phyloP scores from a whole-genome alignment of 306 rosid species.

The Casuarina glauca region DNA sequence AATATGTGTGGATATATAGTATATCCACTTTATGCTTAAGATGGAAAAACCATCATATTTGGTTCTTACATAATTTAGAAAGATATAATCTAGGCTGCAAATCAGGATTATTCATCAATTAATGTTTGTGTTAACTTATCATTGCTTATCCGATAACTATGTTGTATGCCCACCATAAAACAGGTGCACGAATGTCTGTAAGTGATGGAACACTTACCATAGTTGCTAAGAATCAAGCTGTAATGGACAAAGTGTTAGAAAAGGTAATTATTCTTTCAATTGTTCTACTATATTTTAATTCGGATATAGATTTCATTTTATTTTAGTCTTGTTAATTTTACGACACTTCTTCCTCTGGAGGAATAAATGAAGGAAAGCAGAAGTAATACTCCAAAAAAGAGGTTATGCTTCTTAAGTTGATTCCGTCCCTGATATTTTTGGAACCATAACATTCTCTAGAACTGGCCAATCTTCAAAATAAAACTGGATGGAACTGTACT shows the following conservation, averaged over 20 bases:
- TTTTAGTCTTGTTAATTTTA: background rate
- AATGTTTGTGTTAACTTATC: constrained; percentile 2
- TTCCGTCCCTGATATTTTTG: background rate
- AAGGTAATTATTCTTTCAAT: constrained; percentile 53
- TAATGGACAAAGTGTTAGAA: constrained; percentile 77
- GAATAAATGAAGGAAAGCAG: background rate
- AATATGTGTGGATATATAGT: background rate
- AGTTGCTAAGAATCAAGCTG: constrained; percentile 73
- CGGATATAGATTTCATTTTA: background rate
- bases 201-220: constrained; percentile 89
- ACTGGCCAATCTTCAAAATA: background rate
- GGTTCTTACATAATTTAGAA: constrained; percentile 15
- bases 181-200: constrained; percentile 89
- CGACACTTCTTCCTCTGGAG: background rate
- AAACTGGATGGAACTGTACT: background rate
- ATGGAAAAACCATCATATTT: constrained; percentile 10
- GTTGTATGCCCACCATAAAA: constrained; percentile 19
- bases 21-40: background rate
- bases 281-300: constrained; percentile 7
- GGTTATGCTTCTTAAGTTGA: background rate
- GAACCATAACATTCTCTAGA: background rate
- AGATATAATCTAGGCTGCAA: constrained; percentile 7
- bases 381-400: background rate
- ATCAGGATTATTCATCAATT: background rate
- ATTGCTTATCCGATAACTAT: constrained; percentile 22